These are phyloP conservation scores for Nidularia sp. DNA, from an alignment of 768 basidiomycete genomes.

Conservation along the genomic window DNA sequence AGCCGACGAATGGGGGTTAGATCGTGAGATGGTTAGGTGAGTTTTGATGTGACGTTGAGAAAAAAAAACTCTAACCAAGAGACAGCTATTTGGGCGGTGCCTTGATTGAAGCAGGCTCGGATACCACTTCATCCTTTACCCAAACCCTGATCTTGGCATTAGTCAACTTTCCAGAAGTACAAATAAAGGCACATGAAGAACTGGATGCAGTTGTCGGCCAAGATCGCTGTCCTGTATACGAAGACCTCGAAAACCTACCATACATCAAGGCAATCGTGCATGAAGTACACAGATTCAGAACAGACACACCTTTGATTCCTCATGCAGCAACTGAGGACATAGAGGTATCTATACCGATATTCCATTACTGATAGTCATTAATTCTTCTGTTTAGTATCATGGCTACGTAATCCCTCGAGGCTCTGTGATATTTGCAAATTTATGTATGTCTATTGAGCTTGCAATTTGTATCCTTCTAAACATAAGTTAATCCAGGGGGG, in stretches of 20 bases:
- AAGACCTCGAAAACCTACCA: not conserved
- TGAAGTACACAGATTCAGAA: not conserved
- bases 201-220: not conserved
- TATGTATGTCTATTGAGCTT: not conserved
- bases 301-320: not conserved
- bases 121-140: not conserved
- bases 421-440: not conserved
- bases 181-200: not conserved
- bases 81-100: not conserved
- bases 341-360: not conserved
- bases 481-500: not conserved
- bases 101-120: not conserved
- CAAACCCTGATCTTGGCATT: not conserved
- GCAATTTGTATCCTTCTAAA: not conserved
- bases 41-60: not conserved
- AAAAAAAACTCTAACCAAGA: not conserved
- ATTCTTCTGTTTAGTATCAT: not conserved
- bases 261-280: not conserved
- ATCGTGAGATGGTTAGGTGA: not conserved
- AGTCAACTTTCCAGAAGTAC: not conserved
- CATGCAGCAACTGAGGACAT: not conserved
- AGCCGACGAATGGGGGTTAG: not conserved
- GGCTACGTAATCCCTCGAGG: not conserved
- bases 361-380: not conserved
- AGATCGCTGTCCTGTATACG: not conserved